Base-by-base conservation (phyloP, 768 basidiomycete species). In the Rubroboletus pulcherrimus region DNA sequence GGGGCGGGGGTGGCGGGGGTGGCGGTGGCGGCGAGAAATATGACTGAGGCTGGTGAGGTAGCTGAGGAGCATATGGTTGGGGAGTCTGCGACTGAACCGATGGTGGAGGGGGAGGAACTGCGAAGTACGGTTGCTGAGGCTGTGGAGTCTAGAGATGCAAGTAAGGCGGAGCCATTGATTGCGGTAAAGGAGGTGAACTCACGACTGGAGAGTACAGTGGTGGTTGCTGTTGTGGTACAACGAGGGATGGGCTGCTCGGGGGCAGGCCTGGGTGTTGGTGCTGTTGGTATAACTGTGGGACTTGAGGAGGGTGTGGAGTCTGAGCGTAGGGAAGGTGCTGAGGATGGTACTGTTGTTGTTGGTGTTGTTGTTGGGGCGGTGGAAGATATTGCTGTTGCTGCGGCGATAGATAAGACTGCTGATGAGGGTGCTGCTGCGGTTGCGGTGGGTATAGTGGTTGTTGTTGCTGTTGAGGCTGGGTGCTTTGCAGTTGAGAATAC, bases 1-100 rank as follows among this genome's bases (percentile, higher is more conserved):
- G 53, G 0, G 55, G 63, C 1, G 57, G 64, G 1, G 63, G 59
- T 0, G 62, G 63, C 0, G 65, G 65, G 1, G 66, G 58, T 0
- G 65, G 66, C 0, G 65, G 64, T 2, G 62, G 70, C 35, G 57
- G 62, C 19, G 61, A 51, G 43, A 70, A 55, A 50, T 61, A 49
- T 29, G 63, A 58, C 34, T 62, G 63, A 5, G 60, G 45, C 0
- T 65, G 71, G 51, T 54, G 65, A 51, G 53, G 54, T 57, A 40
- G 49, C 47, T 63, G 68, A 34, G 61, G 49, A 2, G 49, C 21
- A 48, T 55, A 29, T 31, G 56, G 51, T 14, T 57, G 54, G 10
- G 58, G 60, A 8, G 56, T 57, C 48, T 57, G 66, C 11, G 54
- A 34, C 19, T 54, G 64, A 39, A 55, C 24, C 2, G 38, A 30